phyloP scores from a whole-genome alignment of 1,139 yeast genomes.

The Tardiomyces blankii region DNA sequence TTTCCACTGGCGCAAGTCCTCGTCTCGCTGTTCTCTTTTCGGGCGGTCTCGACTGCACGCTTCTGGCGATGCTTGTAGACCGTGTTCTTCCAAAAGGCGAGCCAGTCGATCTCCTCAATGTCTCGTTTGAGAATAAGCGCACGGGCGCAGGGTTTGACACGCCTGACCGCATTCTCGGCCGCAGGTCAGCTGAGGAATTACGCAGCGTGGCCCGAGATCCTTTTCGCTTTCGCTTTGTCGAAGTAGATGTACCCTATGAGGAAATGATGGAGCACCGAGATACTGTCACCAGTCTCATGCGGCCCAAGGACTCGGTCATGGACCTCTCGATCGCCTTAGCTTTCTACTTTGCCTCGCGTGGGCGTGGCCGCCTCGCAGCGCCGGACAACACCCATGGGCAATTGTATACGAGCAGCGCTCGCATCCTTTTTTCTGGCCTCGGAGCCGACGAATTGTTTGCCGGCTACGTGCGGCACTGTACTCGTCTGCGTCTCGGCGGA shows the following conservation, averaged over 20 bases:
- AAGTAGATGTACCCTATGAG: conserved; percentile 60
- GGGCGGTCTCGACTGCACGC: conserved; percentile 90
- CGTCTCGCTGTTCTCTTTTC: conserved; percentile 63
- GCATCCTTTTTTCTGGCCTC: conserved; percentile 79
- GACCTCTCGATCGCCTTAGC: conserved; percentile 92
- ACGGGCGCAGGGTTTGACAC: conserved; percentile 48
- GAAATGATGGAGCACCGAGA: conserved; percentile 45
- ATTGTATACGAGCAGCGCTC: conserved; percentile 40
- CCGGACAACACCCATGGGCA: conserved; percentile 4
- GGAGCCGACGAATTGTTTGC: conserved; percentile 97
- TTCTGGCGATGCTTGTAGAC: conserved; percentile 42
- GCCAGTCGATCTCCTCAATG: conserved; percentile 73
- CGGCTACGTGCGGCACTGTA: conserved; percentile 75
- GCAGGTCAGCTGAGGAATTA: conserved; percentile 47
- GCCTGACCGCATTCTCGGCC: conserved; percentile 75
- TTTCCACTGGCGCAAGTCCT: not conserved
- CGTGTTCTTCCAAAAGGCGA: conserved; percentile 24
- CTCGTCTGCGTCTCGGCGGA: conserved; percentile 21
- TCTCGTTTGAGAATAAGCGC: conserved; percentile 89
- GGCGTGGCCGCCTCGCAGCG: conserved; percentile 28
- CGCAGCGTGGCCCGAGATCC: conserved; percentile 12
- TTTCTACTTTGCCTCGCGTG: conserved; percentile 78
- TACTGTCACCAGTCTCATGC: conserved; percentile 54
- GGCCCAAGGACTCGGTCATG: conserved; percentile 86
- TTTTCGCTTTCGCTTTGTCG: conserved; percentile 39